Percentiles rank a stretch among this genome's conserved stretches.
Evolutionary conservation across 176 grass and related monocot species (phyloP).

Genomic region (Poa annua): DNA sequence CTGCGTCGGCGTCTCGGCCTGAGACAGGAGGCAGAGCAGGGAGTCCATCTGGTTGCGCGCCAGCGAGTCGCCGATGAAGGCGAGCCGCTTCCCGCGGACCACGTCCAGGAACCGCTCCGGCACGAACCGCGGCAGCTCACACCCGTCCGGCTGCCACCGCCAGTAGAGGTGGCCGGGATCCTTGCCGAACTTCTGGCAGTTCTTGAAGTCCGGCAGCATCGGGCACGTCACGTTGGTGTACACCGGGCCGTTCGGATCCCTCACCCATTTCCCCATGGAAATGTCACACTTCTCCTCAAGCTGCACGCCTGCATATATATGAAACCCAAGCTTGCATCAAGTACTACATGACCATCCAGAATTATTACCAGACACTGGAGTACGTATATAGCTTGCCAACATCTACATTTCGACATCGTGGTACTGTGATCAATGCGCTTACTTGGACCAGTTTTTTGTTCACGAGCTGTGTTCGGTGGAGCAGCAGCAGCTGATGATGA

Average conservation of each 20-base stretch:
- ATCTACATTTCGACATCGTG: neutral
- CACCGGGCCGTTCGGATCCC: slow-evolving; percentile 41
- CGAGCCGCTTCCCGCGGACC: slow-evolving; percentile 59
- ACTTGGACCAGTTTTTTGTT: slow-evolving; percentile 5
- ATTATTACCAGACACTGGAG: no score
- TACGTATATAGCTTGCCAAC: neutral
- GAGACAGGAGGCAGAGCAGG: slow-evolving; percentile 67
- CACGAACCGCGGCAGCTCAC: slow-evolving; percentile 55
- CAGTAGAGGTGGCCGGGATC: slow-evolving; percentile 58
- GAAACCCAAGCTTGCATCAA: no score
- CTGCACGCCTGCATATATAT: neutral
- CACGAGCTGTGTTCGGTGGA: neutral
- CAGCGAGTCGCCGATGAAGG: slow-evolving; percentile 80
- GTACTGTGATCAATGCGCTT: neutral
- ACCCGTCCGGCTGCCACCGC: slow-evolving; percentile 68
- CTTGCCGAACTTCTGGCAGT: slow-evolving; percentile 81
- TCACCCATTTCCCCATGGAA: slow-evolving; percentile 66
- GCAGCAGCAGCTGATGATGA: neutral
- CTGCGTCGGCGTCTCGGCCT: slow-evolving; percentile 56
- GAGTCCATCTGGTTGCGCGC: slow-evolving; percentile 76
- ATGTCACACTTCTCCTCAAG: slow-evolving; percentile 52
- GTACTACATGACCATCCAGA: no score
- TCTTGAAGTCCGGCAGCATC: slow-evolving; percentile 57
- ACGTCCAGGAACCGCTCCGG: slow-evolving; percentile 53
- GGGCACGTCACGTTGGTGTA: slow-evolving; percentile 71